Percentiles rank a stretch among this genome's conserved stretches.
phyloP scores from a whole-genome alignment of 2,329 filamentous ascomycete species.

The Nigrospora osmanthi region DNA sequence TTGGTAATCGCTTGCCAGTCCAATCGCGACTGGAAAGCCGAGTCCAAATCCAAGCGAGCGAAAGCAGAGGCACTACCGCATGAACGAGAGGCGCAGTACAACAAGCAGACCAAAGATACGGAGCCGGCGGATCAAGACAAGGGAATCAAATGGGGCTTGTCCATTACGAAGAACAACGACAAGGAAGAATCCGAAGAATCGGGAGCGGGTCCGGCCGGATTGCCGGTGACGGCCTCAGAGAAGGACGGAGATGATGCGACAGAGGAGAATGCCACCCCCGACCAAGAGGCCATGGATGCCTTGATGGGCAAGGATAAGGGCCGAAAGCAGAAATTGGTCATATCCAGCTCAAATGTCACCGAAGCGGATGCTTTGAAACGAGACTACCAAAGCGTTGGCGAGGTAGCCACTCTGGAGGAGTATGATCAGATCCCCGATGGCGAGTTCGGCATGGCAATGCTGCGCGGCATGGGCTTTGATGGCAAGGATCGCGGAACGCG shows the following conservation, averaged over 20 bases:
- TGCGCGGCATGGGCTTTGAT: constrained; percentile 96
- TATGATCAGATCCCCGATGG: constrained; percentile 89
- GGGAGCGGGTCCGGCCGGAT: no score
- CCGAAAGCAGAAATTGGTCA: constrained; percentile 39
- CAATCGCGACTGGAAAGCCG: constrained; percentile 25
- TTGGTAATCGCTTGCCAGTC: constrained; percentile 19
- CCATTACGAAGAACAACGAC: constrained; percentile 17
- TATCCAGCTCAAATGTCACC: constrained; percentile 33
- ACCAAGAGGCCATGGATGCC: constrained; percentile 56
- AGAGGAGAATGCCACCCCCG: constrained; percentile 17
- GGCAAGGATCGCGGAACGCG: constrained; percentile 46
- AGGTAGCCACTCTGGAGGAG: constrained; percentile 69
- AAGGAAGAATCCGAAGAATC: no score
- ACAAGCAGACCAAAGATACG: constrained; percentile 8
- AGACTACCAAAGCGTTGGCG: constrained; percentile 65
- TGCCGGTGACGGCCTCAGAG: constrained; percentile 6
- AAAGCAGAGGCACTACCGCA: constrained; percentile 2
- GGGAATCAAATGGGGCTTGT: constrained; percentile 28
- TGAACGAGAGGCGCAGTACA: background rate
- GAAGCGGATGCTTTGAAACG: constrained; percentile 62
- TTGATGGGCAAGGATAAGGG: constrained; percentile 49
- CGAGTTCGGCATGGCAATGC: constrained; percentile 83
- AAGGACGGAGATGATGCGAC: constrained; percentile 1
- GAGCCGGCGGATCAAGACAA: constrained; percentile 23
- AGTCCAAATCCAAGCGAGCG: constrained; percentile 14